Base-by-base conservation (phyloP, 2,329 filamentous ascomycete species). In the Aspergillus sojae region DNA sequence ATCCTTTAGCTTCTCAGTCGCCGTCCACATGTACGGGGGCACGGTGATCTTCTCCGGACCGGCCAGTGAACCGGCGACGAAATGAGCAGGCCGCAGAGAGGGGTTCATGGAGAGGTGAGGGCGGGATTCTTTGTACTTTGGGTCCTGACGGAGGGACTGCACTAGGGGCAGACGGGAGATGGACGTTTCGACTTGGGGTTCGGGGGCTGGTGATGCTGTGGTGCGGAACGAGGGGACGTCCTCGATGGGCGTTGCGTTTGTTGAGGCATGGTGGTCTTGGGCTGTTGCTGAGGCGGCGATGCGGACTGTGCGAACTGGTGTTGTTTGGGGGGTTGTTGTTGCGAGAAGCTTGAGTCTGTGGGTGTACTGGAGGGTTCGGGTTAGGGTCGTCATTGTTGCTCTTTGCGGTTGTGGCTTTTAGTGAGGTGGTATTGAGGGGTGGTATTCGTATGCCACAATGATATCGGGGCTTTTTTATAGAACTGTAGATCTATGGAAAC, bases 71-170 rank as follows among this genome's bases (percentile, higher is more conserved):
- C 92, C 91, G 28, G 86, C 92, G 0, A 93, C 97, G 62, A 98
- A 84, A 77, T 91, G 96, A 72, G 91, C 86, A 2, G 82, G 80
- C 30, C 90, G 86, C 74, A 92, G 86, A 1, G 84, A 77, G 6
- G 84, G 80, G 0, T 93, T 91, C 74, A 97, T 91, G 77, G 93
- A 93, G 74, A 96, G 83, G 75, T 96, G 92, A 4, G 94, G 94
- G 28, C 94, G 86, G 34, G 89, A 89, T 78, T 96, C 92, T 36
- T 81, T 85, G 77, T 89, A 90, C 39, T 85, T 83, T 0, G 87
- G 82, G 69, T 90, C 84, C 19, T 78, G 76, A 48, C 93, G 89
- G 53, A 97, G 83, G 60, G 85, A 81, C 34, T 83, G 77, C 3
- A 90, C 85, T n/a, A 96, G 76, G 0, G 92, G 89, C 78, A 94